phyloP scores from a whole-genome alignment of 164 flowering plant species.

The Liquidambar formosana region DNA sequence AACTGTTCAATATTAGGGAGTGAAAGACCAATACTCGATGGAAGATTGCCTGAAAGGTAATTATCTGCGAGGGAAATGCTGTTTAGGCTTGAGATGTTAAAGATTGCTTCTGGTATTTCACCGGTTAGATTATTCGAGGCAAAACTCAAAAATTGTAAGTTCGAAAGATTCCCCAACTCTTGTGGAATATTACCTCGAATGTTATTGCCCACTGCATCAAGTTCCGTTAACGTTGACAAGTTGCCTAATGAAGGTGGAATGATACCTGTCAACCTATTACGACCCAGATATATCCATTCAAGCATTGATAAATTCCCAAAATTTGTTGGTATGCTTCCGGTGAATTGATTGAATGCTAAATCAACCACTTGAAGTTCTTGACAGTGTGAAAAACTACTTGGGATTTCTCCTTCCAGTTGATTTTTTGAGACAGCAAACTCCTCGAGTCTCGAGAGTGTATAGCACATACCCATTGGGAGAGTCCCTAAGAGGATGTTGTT shows the following conservation, averaged over 20 bases:
- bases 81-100: neutral
- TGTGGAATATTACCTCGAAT: constrained; percentile 12
- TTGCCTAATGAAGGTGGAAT: constrained; percentile 16
- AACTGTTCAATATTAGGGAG: constrained; percentile 16
- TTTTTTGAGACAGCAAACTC: constrained; percentile 10
- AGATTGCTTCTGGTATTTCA: neutral
- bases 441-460: constrained; percentile 2
- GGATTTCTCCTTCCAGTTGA: constrained; percentile 16
- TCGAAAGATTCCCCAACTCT: constrained; percentile 15
- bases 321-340: constrained; percentile 23
- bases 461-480: neutral
- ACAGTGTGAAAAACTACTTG: constrained; percentile 9
- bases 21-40: constrained; percentile 4
- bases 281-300: constrained; percentile 11
- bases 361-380: constrained; percentile 6
- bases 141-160: constrained; percentile 7
- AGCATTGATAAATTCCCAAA: constrained; percentile 24
- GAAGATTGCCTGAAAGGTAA: constrained; percentile 16
- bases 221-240: neutral
- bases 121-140: neutral
- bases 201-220: neutral
- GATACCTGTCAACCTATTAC: constrained; percentile 15
- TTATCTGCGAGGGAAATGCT: neutral
- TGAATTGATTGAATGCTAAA: constrained; percentile 15
- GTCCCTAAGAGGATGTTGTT: too few species aligned